A percentile compares a stretch with the other conserved stretches of the same genome.
Conservation (phyloP, 192 early-diverging fungal genomes). For the Geranomyces michiganensis region DNA sequence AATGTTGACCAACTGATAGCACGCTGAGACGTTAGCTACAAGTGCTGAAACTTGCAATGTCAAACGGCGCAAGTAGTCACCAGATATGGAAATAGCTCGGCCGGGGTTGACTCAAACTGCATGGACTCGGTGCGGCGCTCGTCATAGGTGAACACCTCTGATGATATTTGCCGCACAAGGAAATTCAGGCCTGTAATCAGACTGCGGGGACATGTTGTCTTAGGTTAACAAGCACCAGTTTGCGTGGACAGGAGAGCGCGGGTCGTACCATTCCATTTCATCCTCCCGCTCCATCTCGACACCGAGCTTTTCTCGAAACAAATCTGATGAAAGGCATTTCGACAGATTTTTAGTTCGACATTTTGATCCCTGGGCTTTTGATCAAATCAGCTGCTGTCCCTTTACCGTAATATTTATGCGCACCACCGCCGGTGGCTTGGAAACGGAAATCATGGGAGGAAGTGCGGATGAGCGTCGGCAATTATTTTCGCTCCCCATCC, state of each 20-base stretch:
- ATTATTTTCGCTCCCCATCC: too few relatives aligned
- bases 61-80: slow-evolving; percentile 91
- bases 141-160: slow-evolving; percentile 93
- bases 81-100: slow-evolving; percentile 88
- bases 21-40: slow-evolving; percentile 89
- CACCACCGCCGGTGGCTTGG: slow-evolving; percentile 6
- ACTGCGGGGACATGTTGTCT: neutral
- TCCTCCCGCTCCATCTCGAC: slow-evolving; percentile 75
- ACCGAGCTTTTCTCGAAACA: slow-evolving; percentile 65
- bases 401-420: slow-evolving; percentile 8
- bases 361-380: too few relatives aligned
- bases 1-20: slow-evolving; percentile 85
- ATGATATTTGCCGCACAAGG: slow-evolving; percentile 85
- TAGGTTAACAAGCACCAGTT: neutral
- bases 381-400: neutral
- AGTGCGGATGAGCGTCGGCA: too few relatives aligned
- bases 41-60: too few relatives aligned
- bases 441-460: too few relatives aligned
- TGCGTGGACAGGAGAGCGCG: too few relatives aligned
- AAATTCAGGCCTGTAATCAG: slow-evolving; percentile 80
- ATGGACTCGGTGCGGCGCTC: slow-evolving; percentile 66
- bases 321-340: slow-evolving; percentile 64
- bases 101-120: slow-evolving; percentile 59
- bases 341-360: slow-evolving; percentile 38
- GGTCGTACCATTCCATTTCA: neutral